phyloP scores from a whole-genome alignment of 306 rosid species.

The Abrus pulchellus region DNA sequence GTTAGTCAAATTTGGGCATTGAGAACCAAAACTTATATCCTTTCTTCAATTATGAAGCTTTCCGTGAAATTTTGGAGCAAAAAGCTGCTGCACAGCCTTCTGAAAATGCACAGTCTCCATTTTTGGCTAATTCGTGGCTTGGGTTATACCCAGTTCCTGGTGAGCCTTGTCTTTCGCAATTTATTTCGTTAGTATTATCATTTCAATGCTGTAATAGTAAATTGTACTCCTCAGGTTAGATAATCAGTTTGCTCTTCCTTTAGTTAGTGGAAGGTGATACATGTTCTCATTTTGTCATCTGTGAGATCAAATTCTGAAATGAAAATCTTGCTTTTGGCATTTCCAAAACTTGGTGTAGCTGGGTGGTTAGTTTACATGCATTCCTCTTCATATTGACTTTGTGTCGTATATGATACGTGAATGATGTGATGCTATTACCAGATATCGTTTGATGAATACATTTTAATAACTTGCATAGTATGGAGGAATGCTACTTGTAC shows the following conservation, averaged over 20 bases:
- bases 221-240: conserved; percentile 24
- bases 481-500: neutral
- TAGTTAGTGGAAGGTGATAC: neutral
- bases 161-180: conserved; percentile 51
- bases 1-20: conserved; percentile 1
- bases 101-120: conserved; percentile 79
- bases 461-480: neutral
- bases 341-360: conserved; percentile 12
- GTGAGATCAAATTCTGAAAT: neutral
- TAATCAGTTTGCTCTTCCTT: conserved; percentile 15
- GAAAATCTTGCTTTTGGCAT: conserved; percentile 15
- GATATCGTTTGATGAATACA: neutral
- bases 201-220: neutral
- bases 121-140: conserved; percentile 86
- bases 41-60: conserved; percentile 60
- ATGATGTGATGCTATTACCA: neutral
- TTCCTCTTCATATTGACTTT: neutral
- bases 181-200: neutral
- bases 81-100: conserved; percentile 82
- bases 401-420: neutral
- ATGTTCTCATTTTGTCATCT: conserved; percentile 2
- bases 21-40: conserved; percentile 17
- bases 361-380: conserved; percentile 4
- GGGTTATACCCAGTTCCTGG: conserved; percentile 82
- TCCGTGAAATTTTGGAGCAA: conserved; percentile 80